phyloP scores from a whole-genome alignment of 1,284 basidiomycete species.

The Sanghuangporus baumii region DNA sequence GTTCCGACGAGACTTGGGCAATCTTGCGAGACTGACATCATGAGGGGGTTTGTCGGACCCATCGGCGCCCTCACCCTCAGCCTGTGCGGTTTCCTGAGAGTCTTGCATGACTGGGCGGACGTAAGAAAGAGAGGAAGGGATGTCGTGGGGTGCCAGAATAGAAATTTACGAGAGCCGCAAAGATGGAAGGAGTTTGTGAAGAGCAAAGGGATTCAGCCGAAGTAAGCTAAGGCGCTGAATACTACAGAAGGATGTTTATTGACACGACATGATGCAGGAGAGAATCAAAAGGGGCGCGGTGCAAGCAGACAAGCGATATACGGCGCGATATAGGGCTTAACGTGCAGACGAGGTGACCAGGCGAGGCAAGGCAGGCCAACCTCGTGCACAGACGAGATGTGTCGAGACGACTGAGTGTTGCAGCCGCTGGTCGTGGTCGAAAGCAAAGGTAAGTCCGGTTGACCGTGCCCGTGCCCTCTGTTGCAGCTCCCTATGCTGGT shows the following conservation, averaged over 20 bases:
- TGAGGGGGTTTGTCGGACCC: slow-evolving; percentile 55
- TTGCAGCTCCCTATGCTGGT: not conserved
- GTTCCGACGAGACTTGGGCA: slow-evolving; percentile 1
- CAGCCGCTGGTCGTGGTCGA: not conserved
- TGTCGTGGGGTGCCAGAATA: not conserved
- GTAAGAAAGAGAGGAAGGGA: not conserved
- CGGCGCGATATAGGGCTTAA: not conserved
- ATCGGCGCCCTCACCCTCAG: slow-evolving; percentile 52
- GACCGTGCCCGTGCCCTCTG: not conserved
- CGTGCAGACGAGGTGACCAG: slow-evolving; percentile 2
- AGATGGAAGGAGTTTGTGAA: not conserved
- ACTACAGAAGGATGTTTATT: slow-evolving; percentile 4
- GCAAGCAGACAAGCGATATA: not conserved
- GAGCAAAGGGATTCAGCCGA: slow-evolving; percentile 2
- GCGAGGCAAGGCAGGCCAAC: not conserved
- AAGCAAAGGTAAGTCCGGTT: not conserved
- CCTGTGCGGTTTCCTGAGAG: slow-evolving; percentile 43
- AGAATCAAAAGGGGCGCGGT: not conserved
- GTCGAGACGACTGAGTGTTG: not conserved
- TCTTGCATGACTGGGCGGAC: slow-evolving; percentile 29
- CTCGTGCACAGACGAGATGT: not conserved
- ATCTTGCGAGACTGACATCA: slow-evolving; percentile 23
- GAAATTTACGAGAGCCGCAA: slow-evolving; percentile 8
- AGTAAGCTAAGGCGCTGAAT: slow-evolving; percentile 12
- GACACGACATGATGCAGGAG: slow-evolving; percentile 14